These are phyloP conservation scores for Podila horticola DNA, from an alignment of 192 early-diverging fungal species.

Conservation along the genomic window DNA sequence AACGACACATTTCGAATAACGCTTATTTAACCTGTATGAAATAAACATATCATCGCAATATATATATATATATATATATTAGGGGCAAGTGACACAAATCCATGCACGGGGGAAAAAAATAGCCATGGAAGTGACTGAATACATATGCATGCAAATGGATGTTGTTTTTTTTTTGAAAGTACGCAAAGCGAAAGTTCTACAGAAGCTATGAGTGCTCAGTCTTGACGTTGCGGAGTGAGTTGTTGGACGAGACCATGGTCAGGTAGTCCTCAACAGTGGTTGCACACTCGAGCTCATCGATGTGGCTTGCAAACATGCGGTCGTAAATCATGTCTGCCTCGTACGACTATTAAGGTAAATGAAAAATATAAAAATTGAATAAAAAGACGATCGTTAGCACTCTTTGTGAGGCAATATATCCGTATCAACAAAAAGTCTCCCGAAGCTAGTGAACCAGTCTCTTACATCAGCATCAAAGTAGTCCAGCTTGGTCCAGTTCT, in stretches of 20 bases:
- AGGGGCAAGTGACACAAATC: too few relatives aligned
- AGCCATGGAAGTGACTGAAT: not conserved
- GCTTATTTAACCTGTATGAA: too few relatives aligned
- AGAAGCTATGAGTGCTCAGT: slow-evolving; percentile 5
- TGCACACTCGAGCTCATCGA: slow-evolving; percentile 37
- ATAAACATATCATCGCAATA: too few relatives aligned
- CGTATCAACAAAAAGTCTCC: not conserved
- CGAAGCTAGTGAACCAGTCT: not conserved
- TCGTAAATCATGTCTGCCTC: slow-evolving; percentile 50
- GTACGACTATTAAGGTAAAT: slow-evolving; percentile 9
- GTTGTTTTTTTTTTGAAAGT: not conserved
- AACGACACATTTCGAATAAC: too few relatives aligned
- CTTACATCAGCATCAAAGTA: slow-evolving; percentile 71
- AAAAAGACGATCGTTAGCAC: not conserved
- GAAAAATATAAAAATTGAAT: not conserved
- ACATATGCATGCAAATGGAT: not conserved
- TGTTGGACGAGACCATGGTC: slow-evolving; percentile 35
- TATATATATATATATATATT: too few relatives aligned
- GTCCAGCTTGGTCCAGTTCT: slow-evolving; percentile 74
- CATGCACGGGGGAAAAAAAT: too few relatives aligned
- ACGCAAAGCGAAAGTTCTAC: not conserved
- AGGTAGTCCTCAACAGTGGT: slow-evolving; percentile 52
- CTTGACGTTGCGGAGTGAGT: slow-evolving; percentile 41
- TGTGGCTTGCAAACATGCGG: slow-evolving; percentile 44
- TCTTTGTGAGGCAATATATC: not conserved